phyloP scores from a whole-genome alignment of 108 stramenopile species.

The Skeletonema tropicum region DNA sequence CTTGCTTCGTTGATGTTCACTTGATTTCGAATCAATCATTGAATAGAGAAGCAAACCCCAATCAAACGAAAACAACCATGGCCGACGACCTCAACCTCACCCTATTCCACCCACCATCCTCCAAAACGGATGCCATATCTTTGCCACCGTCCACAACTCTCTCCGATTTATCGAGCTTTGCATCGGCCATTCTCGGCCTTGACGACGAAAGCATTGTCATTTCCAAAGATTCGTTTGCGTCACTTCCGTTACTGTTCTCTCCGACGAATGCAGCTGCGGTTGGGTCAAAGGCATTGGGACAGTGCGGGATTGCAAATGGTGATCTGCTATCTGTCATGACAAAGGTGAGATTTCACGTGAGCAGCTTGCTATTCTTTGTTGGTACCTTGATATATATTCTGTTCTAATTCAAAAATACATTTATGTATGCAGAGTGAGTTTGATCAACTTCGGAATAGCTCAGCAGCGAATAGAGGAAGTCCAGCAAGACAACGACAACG shows the following conservation, averaged over 20 bases:
- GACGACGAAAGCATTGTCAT: constrained; percentile 36
- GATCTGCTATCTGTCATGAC: constrained; percentile 52
- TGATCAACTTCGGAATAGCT: constrained; percentile 8
- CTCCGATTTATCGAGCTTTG: constrained; percentile 54
- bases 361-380: neutral
- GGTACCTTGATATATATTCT: too few species aligned
- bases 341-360: neutral
- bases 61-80: neutral
- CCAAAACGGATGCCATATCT: constrained; percentile 32
- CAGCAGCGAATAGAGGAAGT: constrained; percentile 11
- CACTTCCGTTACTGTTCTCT: constrained; percentile 4
- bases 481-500: constrained; percentile 14
- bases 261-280: neutral
- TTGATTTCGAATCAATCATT: neutral
- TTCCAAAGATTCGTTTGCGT: constrained; percentile 47
- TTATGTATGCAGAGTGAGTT: neutral
- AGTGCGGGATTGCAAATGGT: constrained; percentile 56
- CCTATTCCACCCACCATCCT: constrained; percentile 35
- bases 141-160: constrained; percentile 45
- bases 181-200: constrained; percentile 64
- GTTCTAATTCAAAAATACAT: neutral
- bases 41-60: too few species aligned
- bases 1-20: too few species aligned
- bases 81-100: constrained; percentile 32
- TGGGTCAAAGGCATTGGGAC: constrained; percentile 16